Evolutionary conservation across 2,329 filamentous ascomycete genomes (phyloP).

Genomic region (Byssochlamys sp.): DNA sequence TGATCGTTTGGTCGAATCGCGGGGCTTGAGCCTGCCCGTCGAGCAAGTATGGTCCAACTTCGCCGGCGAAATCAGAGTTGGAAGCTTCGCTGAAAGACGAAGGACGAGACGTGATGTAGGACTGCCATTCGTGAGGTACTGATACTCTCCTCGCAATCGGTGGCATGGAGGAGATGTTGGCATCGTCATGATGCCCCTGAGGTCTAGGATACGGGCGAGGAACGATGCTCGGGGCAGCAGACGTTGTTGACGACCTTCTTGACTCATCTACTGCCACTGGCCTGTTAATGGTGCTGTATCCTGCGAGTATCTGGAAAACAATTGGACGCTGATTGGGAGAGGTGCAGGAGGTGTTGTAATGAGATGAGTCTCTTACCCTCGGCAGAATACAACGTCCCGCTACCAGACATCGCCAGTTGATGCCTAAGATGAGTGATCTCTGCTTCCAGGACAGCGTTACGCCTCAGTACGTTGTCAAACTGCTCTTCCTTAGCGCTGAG

Average conservation of each 20-base stretch:
- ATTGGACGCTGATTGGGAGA: neutral
- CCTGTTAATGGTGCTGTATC: neutral
- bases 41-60: slow-evolving; percentile 1
- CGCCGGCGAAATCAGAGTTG: neutral
- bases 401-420: slow-evolving; percentile 32
- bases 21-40: neutral
- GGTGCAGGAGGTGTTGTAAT: neutral
- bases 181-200: slow-evolving; percentile 2
- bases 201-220: slow-evolving; percentile 6
- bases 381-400: slow-evolving; percentile 8
- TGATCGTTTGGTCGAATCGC: neutral
- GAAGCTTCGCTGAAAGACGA: neutral
- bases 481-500: slow-evolving; percentile 42
- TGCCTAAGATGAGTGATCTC: slow-evolving; percentile 45
- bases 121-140: slow-evolving; percentile 7
- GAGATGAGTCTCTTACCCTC: slow-evolving; percentile 1
- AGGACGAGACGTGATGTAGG: slow-evolving; percentile 2
- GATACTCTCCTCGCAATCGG: slow-evolving; percentile 4
- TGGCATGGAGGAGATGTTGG: slow-evolving; percentile 4
- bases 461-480: slow-evolving; percentile 42
- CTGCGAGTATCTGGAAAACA: neutral
- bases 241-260: slow-evolving; percentile 8
- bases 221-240: slow-evolving; percentile 6
- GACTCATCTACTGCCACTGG: neutral
- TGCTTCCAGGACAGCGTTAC: slow-evolving; percentile 46